Conservation (phyloP, 768 basidiomycete genomes). For the Hydnomerulius pinastri region DNA sequence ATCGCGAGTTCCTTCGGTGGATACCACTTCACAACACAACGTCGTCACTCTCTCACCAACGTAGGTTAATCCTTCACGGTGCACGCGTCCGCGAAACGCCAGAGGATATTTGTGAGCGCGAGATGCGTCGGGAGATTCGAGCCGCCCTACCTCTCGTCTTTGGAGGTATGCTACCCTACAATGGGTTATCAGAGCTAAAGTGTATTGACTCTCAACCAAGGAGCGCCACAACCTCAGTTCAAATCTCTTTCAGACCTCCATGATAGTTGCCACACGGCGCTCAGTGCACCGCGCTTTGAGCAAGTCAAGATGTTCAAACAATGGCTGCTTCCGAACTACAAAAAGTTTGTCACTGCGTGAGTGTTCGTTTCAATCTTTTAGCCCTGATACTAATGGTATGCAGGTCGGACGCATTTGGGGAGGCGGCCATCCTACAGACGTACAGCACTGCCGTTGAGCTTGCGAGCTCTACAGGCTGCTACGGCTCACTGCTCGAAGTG, state of each 20-base stretch:
- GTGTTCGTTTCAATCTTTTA: constrained; percentile 4
- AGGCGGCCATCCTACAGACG: constrained; percentile 45
- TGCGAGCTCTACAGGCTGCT: constrained; percentile 63
- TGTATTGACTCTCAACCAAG: constrained; percentile 30
- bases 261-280: constrained; percentile 45
- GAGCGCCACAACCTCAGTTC: constrained; percentile 24
- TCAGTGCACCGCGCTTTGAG: constrained; percentile 67
- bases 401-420: constrained; percentile 34
- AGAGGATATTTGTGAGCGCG: constrained; percentile 68
- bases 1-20: constrained; percentile 68
- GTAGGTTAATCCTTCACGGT: constrained; percentile 71
- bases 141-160: constrained; percentile 67
- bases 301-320: constrained; percentile 69
- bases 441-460: constrained; percentile 62
- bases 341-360: constrained; percentile 54
- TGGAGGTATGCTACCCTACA: constrained; percentile 43
- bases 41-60: constrained; percentile 63
- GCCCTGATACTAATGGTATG: neutral
- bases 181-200: constrained; percentile 6
- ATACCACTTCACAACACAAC: constrained; percentile 68
- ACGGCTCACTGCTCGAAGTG: constrained; percentile 70
- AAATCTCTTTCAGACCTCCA: constrained; percentile 42
- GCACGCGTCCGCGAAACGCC: constrained; percentile 66
- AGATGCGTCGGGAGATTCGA: constrained; percentile 72
- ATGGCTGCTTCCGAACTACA: constrained; percentile 75